phyloP scores from a whole-genome alignment of 768 basidiomycete species.

The Boletus bicolor region DNA sequence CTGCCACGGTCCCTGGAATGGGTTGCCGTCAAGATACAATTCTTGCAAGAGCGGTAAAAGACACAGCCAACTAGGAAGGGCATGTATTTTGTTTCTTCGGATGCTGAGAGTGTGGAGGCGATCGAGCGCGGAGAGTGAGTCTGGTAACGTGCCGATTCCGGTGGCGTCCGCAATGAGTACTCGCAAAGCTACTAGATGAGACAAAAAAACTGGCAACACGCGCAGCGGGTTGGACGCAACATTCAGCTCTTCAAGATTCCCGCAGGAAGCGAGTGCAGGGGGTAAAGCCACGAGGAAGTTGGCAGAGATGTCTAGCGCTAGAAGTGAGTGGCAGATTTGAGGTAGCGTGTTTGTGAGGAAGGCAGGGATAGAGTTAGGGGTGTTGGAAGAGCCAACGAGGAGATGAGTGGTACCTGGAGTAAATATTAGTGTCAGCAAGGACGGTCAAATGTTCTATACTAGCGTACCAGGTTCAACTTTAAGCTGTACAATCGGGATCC shows the following conservation, averaged over 20 bases:
- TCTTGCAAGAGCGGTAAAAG: constrained; percentile 81
- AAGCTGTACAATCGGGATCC: constrained; percentile 55
- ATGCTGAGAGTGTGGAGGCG: constrained; percentile 87
- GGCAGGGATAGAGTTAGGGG: constrained; percentile 71
- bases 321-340: constrained; percentile 69
- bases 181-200: constrained; percentile 69
- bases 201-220: constrained; percentile 87
- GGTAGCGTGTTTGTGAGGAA: constrained; percentile 73
- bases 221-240: constrained; percentile 88
- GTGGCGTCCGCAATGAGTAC: constrained; percentile 94
- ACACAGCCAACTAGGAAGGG: constrained; percentile 94
- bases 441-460: not conserved
- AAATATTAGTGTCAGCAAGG: not conserved
- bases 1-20: constrained; percentile 92
- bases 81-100: constrained; percentile 82
- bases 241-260: constrained; percentile 88
- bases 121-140: constrained; percentile 67
- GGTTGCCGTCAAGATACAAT: constrained; percentile 91
- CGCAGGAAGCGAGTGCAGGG: constrained; percentile 75
- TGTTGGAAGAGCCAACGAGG: constrained; percentile 76
- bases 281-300: constrained; percentile 85
- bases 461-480: constrained; percentile 69
- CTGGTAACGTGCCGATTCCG: constrained; percentile 73
- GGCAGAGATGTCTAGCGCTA: constrained; percentile 90
- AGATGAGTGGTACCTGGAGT: constrained; percentile 87